Evolutionary conservation across 805 yeast genomes (phyloP), one percentile per base, ranked within the genome.

Genomic region (Lipomyces starkeyi): DNA sequence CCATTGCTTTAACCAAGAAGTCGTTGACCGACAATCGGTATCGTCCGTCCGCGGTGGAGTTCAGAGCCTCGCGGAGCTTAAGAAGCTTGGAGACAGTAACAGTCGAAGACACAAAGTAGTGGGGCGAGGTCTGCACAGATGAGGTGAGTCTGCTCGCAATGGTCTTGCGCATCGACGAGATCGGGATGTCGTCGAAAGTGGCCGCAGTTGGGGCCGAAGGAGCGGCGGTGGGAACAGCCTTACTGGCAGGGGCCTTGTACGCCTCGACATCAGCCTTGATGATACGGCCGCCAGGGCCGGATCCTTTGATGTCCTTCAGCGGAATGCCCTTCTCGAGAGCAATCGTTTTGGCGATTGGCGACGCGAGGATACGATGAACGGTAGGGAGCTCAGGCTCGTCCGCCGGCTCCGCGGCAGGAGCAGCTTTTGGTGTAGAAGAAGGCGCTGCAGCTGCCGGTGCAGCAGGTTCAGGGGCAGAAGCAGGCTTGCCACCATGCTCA

Each of bases 281-380:
- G 78, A 95, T 91, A 84, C 99, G 91, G 74, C 98, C 98, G 76
- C 85, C 85, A 78, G 98, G 98, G 74, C 99, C 99, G 57, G 97
- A 81, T 77, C 98, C 98, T 80, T 87, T 87, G 77, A 95, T 83
- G 75, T 87, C 87, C 83, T 90, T 91, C 77, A 94, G 86, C 57
- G 96, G 85, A 76, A 94, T 84, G 76, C 98, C 99, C 80, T 89
- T 87, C 80, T 94, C 97, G 73, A 93, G 84, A 68, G 99, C 99
- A 72, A 95, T 83, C 73, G 87, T 88, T 85, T 94, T 94, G 69
- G 99, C 99, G 73, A 90, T 83, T 67, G 99, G 99, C 70, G 98
- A 93, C 58, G 98, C 98, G 74, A 91, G 79, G 79, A 95, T 89
- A 81, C 97, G 87, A 74, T 84, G 90, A 63, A 84, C 82, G n/a